These are phyloP conservation scores for Fusarium buharicum DNA, from an alignment of 2,329 filamentous ascomycete genomes.

Conservation along the genomic window DNA sequence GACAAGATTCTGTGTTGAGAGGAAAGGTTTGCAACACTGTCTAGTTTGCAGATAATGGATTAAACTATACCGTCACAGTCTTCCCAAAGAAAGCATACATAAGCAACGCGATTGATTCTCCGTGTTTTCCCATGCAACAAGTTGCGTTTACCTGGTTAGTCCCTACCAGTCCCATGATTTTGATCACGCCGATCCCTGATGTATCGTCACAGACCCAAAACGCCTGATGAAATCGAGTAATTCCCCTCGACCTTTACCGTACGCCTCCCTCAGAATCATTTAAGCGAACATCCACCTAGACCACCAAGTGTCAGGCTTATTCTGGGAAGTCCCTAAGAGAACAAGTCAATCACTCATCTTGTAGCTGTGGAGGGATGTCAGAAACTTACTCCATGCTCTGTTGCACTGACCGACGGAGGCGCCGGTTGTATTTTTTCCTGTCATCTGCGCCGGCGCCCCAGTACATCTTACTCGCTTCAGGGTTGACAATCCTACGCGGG, in stretches of 20 bases:
- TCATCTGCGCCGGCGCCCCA: conserved; percentile 81
- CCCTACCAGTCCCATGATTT: conserved; percentile 2
- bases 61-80: not conserved
- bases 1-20: no score
- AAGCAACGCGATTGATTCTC: not conserved
- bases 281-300: conserved; percentile 8
- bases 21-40: not conserved
- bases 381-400: conserved; percentile 68
- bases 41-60: not conserved
- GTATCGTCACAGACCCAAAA: conserved; percentile 27
- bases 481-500: conserved; percentile 86
- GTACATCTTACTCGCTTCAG: conserved; percentile 84
- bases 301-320: conserved; percentile 23
- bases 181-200: conserved; percentile 10
- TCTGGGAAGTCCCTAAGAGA: conserved; percentile 49
- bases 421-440: conserved; percentile 85
- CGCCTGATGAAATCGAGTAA: conserved; percentile 32
- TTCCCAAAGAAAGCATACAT: not conserved
- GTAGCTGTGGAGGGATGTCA: not conserved
- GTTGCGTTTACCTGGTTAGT: not conserved
- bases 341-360: conserved; percentile 9
- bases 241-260: conserved; percentile 26
- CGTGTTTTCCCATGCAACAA: not conserved
- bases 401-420: conserved; percentile 80
- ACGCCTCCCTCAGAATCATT: conserved; percentile 27